Conservation (phyloP, 495 filamentous ascomycete species). For the Beverwykella pulmonaria region DNA sequence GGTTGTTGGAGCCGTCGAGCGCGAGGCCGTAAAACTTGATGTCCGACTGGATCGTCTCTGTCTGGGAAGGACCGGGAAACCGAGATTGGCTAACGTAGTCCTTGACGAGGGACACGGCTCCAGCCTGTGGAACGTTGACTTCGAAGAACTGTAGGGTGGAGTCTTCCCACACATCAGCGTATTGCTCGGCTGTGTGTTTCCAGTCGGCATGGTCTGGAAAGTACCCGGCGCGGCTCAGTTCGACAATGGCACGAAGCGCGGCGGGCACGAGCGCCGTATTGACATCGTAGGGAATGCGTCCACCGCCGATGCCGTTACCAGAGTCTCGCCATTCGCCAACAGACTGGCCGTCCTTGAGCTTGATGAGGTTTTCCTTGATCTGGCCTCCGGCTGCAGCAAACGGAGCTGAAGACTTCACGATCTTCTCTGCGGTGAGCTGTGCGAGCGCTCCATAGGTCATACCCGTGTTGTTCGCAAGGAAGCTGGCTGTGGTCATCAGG, state of each 20-base stretch:
- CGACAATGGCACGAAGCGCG: slow-evolving; percentile 60
- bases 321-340: slow-evolving; percentile 68
- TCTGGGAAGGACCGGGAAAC: slow-evolving; percentile 52
- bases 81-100: slow-evolving; percentile 49
- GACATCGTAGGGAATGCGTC: slow-evolving; percentile 66
- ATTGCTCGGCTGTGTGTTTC: slow-evolving; percentile 50
- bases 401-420: slow-evolving; percentile 58
- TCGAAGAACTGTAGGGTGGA: slow-evolving; percentile 62
- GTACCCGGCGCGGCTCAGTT: slow-evolving; percentile 54
- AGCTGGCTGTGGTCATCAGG: slow-evolving; percentile 52
- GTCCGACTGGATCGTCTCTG: slow-evolving; percentile 49
- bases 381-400: slow-evolving; percentile 55
- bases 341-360: slow-evolving; percentile 57
- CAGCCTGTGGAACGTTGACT: slow-evolving; percentile 47
- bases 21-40: slow-evolving; percentile 60
- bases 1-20: slow-evolving; percentile 57
- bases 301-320: slow-evolving; percentile 62
- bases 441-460: slow-evolving; percentile 57
- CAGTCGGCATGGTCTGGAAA: slow-evolving; percentile 55
- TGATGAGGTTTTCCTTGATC: slow-evolving; percentile 59
- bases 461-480: slow-evolving; percentile 53
- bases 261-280: slow-evolving; percentile 66
- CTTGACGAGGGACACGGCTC: slow-evolving; percentile 52
- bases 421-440: slow-evolving; percentile 57
- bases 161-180: slow-evolving; percentile 67